These are phyloP conservation scores for Imleria badia DNA, from an alignment of 768 basidiomycete genomes.

Conservation along the genomic window DNA sequence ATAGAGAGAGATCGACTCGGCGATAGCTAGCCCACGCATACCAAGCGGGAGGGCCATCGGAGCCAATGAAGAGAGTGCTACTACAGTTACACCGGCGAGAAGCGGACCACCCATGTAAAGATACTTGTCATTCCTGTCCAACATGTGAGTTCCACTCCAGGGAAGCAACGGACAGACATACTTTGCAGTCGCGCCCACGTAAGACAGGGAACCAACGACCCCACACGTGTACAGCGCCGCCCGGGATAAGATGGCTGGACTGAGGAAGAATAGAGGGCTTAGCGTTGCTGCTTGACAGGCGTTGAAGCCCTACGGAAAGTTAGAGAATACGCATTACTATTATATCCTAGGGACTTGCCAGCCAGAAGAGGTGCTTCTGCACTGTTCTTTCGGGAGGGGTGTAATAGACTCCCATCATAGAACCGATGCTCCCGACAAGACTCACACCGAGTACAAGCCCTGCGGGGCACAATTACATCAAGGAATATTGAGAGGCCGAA, in stretches of 20 bases:
- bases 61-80: conserved; percentile 82
- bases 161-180: conserved; percentile 27
- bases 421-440: conserved; percentile 75
- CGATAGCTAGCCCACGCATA: conserved; percentile 69
- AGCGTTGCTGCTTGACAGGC: conserved; percentile 84
- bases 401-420: conserved; percentile 81
- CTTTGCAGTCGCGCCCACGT: conserved; percentile 87
- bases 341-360: conserved; percentile 43
- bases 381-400: conserved; percentile 75
- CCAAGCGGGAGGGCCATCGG: conserved; percentile 89
- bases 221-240: conserved; percentile 88
- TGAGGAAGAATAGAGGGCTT: conserved; percentile 86
- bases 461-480: conserved; percentile 23
- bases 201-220: conserved; percentile 82
- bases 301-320: conserved; percentile 65
- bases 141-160: neutral
- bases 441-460: conserved; percentile 83
- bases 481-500: neutral
- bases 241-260: conserved; percentile 79
- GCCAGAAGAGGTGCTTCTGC: conserved; percentile 81
- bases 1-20: conserved; percentile 79
- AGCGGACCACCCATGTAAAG: conserved; percentile 85
- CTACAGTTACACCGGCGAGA: conserved; percentile 85
- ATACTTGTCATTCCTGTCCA: conserved; percentile 69
- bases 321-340: neutral